Conservation (phyloP, 495 filamentous ascomycete species). For the Letharia columbiana region DNA sequence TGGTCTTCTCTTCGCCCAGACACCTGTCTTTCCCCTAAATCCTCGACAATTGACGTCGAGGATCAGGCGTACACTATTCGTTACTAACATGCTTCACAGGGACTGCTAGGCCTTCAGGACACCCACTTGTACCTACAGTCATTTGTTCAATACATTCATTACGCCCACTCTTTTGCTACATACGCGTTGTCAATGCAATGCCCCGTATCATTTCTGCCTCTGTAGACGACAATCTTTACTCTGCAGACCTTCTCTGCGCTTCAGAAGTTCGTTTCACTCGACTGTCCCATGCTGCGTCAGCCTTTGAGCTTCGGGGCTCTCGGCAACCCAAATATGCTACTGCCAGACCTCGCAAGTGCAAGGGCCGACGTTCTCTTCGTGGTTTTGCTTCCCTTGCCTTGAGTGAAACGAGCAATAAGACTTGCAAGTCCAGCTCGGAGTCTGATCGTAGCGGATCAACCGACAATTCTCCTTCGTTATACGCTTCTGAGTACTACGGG, state of each 20-base stretch:
- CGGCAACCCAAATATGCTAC: neutral
- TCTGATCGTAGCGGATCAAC: neutral
- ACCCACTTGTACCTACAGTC: neutral
- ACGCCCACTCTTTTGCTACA: slow-evolving; percentile 2
- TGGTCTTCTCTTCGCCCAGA: neutral
- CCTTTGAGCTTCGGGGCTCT: slow-evolving; percentile 10
- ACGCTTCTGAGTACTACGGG: neutral
- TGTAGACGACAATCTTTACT: slow-evolving; percentile 17
- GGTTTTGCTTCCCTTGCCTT: slow-evolving; percentile 1
- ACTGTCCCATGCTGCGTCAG: slow-evolving; percentile 13
- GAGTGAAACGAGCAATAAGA: neutral
- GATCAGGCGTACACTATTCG: neutral
- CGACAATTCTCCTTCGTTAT: neutral
- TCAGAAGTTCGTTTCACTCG: neutral
- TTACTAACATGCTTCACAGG: slow-evolving; percentile 13
- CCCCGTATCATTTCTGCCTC: slow-evolving; percentile 12
- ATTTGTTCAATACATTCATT: slow-evolving; percentile 17
- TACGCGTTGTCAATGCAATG: slow-evolving; percentile 12
- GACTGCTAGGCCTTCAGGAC: neutral
- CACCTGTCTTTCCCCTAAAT: neutral
- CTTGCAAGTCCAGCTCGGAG: neutral
- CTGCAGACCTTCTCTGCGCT: neutral
- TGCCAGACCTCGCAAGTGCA: neutral
- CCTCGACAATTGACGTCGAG: neutral
- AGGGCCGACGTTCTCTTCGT: neutral